A percentile compares a stretch with the other conserved stretches of the same genome.
These are phyloP conservation scores for Scytalidium lignicola DNA, from an alignment of 2,329 filamentous ascomycete species.

Conservation along the genomic window DNA sequence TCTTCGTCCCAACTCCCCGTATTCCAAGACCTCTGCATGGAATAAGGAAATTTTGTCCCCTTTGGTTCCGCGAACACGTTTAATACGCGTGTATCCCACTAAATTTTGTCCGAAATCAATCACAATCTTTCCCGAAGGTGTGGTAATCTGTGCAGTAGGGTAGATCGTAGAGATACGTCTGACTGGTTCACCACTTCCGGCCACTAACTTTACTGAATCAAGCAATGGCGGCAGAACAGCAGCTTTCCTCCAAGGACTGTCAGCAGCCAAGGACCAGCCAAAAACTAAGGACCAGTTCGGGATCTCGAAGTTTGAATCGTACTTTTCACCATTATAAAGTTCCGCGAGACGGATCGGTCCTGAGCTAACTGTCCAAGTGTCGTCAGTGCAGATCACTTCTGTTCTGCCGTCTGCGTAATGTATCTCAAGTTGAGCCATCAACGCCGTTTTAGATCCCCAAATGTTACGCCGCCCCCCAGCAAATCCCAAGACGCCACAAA, in stretches of 20 bases:
- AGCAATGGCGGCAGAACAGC: too few relatives aligned
- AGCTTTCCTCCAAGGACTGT: too few relatives aligned
- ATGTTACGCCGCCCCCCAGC: slow-evolving; percentile 13
- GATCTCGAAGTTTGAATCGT: slow-evolving; percentile 32
- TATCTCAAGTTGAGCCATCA: slow-evolving; percentile 27
- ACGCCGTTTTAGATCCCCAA: slow-evolving; percentile 32
- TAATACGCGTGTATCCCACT: slow-evolving; percentile 44
- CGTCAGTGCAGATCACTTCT: slow-evolving; percentile 1
- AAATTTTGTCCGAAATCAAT: slow-evolving; percentile 56
- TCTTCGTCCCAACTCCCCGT: slow-evolving; percentile 34
- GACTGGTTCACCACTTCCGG: slow-evolving; percentile 30
- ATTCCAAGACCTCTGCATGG: slow-evolving; percentile 40
- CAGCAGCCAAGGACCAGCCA: too few relatives aligned
- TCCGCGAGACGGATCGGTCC: slow-evolving; percentile 16
- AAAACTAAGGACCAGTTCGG: slow-evolving; percentile 42
- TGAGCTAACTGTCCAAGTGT: slow-evolving; percentile 10
- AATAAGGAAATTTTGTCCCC: slow-evolving; percentile 38
- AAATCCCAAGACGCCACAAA: slow-evolving; percentile 1
- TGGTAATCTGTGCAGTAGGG: slow-evolving; percentile 26
- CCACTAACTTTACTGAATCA: slow-evolving; percentile 24
- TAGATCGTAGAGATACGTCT: slow-evolving; percentile 29
- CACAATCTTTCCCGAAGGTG: slow-evolving; percentile 38
- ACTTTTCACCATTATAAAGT: slow-evolving; percentile 39
- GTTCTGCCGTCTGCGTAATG: not conserved
- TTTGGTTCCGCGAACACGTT: slow-evolving; percentile 29